Evolutionary conservation across 305 asterid species (phyloP).

Genomic region (Plantago coronopus): DNA sequence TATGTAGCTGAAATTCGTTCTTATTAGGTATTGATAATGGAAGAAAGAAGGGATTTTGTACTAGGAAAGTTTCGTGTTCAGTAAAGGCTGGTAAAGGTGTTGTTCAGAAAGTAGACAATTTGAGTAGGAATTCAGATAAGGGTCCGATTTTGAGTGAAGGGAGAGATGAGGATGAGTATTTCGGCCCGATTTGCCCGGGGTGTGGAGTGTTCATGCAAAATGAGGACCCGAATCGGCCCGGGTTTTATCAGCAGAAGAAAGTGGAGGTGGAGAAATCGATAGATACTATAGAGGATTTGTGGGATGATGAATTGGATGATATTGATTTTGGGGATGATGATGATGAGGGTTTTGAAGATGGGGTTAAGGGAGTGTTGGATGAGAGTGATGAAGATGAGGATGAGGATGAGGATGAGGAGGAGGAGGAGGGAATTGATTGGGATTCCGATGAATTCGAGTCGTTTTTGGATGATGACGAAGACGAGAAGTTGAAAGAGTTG

Average conservation of each 20-base stretch:
- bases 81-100: conserved; percentile 33
- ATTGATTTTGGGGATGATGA: conserved; percentile 36
- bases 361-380: conserved; percentile 22
- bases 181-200: conserved; percentile 79
- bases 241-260: conserved; percentile 56
- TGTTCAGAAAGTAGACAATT: conserved; percentile 32
- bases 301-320: conserved; percentile 45
- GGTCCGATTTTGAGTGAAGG: conserved; percentile 72
- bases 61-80: conserved; percentile 25
- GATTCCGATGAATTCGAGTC: conserved; percentile 37
- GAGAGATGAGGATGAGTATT: conserved; percentile 66
- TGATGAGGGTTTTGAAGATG: conserved; percentile 37
- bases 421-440: conserved; percentile 34
- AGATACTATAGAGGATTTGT: conserved; percentile 36
- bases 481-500: conserved; percentile 49
- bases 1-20: conserved; percentile 11
- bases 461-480: conserved; percentile 40
- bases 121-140: conserved; percentile 31
- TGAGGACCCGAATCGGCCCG: conserved; percentile 69
- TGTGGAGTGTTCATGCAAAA: conserved; percentile 97
- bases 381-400: conserved; percentile 33
- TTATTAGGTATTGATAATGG: conserved; percentile 25
- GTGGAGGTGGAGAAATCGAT: conserved; percentile 26
- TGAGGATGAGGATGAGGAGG: conserved; percentile 33
- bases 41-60: conserved; percentile 20